A percentile compares a stretch with the other conserved stretches of the same genome.
phyloP scores from a whole-genome alignment of 495 filamentous ascomycete genomes.

The Podospora australis region DNA sequence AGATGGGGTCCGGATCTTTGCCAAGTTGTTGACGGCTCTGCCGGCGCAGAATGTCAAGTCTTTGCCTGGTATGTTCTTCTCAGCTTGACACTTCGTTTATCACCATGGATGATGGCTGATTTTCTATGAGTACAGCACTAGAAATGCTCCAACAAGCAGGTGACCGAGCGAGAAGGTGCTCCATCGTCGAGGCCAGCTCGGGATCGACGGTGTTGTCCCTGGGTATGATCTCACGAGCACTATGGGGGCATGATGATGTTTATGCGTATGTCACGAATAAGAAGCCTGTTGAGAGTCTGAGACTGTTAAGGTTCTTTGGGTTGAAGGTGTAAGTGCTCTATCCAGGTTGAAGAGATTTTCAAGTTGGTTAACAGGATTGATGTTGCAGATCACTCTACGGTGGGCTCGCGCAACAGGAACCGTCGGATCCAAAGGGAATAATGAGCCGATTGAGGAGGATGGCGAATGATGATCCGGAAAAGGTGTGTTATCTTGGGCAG shows the following conservation, averaged over 20 bases:
- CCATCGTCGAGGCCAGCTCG: slow-evolving; percentile 56
- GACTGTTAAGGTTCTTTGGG: slow-evolving; percentile 54
- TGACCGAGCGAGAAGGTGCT: slow-evolving; percentile 32
- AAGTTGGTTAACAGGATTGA: neutral
- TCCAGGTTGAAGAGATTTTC: neutral
- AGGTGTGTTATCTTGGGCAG: slow-evolving; percentile 50
- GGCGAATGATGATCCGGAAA: slow-evolving; percentile 33
- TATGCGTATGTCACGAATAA: slow-evolving; percentile 57
- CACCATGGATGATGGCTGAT: neutral
- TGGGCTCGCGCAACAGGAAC: slow-evolving; percentile 53
- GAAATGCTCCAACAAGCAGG: slow-evolving; percentile 49
- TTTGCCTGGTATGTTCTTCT: slow-evolving; percentile 46
- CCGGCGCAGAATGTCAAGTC: slow-evolving; percentile 61
- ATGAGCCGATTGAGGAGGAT: slow-evolving; percentile 41
- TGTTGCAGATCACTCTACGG: slow-evolving; percentile 43
- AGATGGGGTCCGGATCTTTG: slow-evolving; percentile 57
- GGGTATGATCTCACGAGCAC: slow-evolving; percentile 48
- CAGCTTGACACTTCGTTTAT: neutral
- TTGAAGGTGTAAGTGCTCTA: slow-evolving; percentile 39
- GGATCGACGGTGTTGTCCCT: slow-evolving; percentile 58
- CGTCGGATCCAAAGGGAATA: slow-evolving; percentile 45
- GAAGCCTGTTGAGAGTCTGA: slow-evolving; percentile 47
- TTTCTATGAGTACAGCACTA: slow-evolving; percentile 34
- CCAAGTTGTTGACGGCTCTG: slow-evolving; percentile 58
- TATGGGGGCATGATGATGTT: slow-evolving; percentile 47